These are phyloP conservation scores for Pistacia vera DNA, from an alignment of 345 rosid genomes.

Conservation along the genomic window DNA sequence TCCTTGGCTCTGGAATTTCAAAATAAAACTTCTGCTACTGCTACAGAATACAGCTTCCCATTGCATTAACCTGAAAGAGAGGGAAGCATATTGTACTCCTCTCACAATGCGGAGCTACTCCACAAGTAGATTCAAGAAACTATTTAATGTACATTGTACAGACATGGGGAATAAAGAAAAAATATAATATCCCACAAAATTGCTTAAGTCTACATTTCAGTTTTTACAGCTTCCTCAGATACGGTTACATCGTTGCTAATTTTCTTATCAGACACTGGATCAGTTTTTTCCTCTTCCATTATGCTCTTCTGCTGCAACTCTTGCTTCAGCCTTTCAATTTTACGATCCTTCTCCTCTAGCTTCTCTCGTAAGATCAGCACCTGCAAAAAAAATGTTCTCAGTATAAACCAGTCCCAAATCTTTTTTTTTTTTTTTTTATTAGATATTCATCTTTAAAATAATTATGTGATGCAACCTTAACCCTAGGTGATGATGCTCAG, in stretches of 20 bases:
- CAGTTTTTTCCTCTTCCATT: conserved; percentile 34
- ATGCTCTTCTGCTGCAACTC: conserved; percentile 43
- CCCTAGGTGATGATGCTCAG: neutral
- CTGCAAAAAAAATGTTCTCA: conserved; percentile 36
- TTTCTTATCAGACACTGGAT: conserved; percentile 31
- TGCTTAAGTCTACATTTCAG: conserved; percentile 6
- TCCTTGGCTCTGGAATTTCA: too few relatives aligned
- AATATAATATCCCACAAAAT: conserved; percentile 27
- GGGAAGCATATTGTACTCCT: neutral
- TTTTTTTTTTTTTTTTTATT: neutral
- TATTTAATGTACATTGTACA: conserved; percentile 37
- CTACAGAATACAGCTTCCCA: too few relatives aligned
- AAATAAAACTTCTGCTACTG: too few relatives aligned
- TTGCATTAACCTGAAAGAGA: neutral
- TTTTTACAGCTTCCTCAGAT: conserved; percentile 30
- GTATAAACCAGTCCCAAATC: neutral
- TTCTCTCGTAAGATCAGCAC: conserved; percentile 72
- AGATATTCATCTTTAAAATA: neutral
- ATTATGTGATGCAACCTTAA: neutral
- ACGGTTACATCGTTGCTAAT: conserved; percentile 27
- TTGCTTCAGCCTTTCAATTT: conserved; percentile 44
- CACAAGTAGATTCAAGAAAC: neutral
- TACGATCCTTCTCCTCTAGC: conserved; percentile 65
- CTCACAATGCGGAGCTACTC: neutral
- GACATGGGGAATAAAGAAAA: neutral